phyloP scores from a whole-genome alignment of 305 asterid genomes.

The Solanum hybrid region DNA sequence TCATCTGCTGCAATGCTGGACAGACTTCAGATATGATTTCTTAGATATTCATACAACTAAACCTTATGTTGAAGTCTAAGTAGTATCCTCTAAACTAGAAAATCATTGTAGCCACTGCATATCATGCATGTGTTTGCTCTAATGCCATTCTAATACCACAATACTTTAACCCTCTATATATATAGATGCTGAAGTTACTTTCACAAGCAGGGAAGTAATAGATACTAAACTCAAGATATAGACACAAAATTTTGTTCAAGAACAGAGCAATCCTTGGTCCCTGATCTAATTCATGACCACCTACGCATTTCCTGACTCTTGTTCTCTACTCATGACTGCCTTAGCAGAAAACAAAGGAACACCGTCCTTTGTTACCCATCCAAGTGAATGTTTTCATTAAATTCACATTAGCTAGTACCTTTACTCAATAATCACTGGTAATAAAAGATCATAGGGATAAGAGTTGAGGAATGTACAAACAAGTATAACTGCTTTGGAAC shows the following conservation, averaged over 20 bases:
- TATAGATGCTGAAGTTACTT: background rate
- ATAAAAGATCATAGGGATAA: conserved; percentile 10
- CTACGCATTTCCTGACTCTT: background rate
- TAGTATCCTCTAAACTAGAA: background rate
- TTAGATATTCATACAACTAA: background rate
- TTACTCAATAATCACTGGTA: background rate
- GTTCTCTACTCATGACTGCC: background rate
- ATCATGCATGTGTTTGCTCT: background rate
- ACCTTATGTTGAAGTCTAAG: background rate
- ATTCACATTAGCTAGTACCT: background rate
- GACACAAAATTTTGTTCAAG: background rate
- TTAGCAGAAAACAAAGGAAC: background rate
- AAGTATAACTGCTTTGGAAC: conserved; percentile 85
- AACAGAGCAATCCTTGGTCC: background rate
- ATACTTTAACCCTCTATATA: background rate
- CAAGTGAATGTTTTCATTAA: background rate
- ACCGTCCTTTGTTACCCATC: background rate
- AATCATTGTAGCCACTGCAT: background rate
- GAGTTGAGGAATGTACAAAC: conserved; percentile 83
- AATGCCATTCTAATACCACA: background rate
- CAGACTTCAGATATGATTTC: background rate
- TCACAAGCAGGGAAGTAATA: background rate
- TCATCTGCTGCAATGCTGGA: background rate
- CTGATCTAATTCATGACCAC: background rate
- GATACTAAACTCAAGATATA: background rate